Evolutionary conservation across 164 flowering plant species (phyloP).

Genomic region (Annona cherimola): DNA sequence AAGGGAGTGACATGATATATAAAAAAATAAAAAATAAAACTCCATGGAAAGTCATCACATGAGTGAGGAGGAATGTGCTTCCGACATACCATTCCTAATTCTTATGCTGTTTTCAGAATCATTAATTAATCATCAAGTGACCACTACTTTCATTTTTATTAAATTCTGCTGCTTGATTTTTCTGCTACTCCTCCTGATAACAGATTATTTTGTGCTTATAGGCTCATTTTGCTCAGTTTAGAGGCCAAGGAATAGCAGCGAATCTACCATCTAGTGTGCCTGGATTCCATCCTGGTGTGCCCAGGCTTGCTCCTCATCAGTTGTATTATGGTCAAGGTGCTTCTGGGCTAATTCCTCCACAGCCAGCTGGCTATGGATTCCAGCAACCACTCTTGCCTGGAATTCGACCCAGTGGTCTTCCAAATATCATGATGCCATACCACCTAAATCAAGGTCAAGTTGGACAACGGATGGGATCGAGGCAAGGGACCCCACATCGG

Average conservation of each 20-base stretch:
- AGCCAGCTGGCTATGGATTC: slow-evolving; percentile 56
- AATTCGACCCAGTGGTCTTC: slow-evolving; percentile 52
- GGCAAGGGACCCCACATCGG: slow-evolving; percentile 48
- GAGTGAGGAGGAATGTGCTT: no score
- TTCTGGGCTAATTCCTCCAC: slow-evolving; percentile 52
- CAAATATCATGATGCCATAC: slow-evolving; percentile 58
- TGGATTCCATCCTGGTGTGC: slow-evolving; percentile 45
- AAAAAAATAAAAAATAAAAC: no score
- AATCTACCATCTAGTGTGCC: slow-evolving; percentile 43
- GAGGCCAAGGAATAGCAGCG: slow-evolving; percentile 43
- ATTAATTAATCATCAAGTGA: no score
- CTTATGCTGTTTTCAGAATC: no score
- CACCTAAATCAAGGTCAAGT: slow-evolving; percentile 59
- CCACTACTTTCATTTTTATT: no score
- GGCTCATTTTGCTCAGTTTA: slow-evolving; percentile 63
- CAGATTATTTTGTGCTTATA: slow-evolving; percentile 8
- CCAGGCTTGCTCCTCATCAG: slow-evolving; percentile 60
- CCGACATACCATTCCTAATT: no score
- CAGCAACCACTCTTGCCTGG: slow-evolving; percentile 65
- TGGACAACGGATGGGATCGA: slow-evolving; percentile 46
- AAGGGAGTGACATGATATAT: no score
- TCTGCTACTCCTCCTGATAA: no score
- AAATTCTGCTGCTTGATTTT: no score
- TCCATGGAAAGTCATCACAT: no score
- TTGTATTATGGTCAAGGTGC: slow-evolving; percentile 60